Percentiles rank a stretch among this genome's conserved stretches.
phyloP scores from a whole-genome alignment of 257 asterid species.

The Cruciata laevipes region DNA sequence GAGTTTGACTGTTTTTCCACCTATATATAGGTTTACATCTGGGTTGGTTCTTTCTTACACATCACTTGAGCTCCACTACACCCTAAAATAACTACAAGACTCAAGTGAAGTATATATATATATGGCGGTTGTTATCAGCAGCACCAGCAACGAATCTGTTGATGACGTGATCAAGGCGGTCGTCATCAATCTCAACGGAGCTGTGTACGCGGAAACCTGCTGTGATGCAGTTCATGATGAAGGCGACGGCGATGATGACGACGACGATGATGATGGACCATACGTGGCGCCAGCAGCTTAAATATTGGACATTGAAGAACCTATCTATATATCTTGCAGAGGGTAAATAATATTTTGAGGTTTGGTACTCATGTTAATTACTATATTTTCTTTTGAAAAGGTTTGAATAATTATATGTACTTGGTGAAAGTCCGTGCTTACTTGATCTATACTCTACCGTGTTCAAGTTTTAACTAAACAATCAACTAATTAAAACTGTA shows the following conservation, averaged over 20 bases:
- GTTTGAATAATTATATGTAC: no score
- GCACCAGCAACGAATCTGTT: not conserved
- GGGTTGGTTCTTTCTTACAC: not conserved
- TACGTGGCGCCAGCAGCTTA: constrained; percentile 27
- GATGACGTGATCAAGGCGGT: not conserved
- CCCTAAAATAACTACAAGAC: not conserved
- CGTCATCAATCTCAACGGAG: not conserved
- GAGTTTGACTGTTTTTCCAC: not conserved
- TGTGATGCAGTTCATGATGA: not conserved
- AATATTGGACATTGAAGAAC: not conserved
- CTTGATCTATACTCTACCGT: no score
- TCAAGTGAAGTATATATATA: not conserved
- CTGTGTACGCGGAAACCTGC: not conserved
- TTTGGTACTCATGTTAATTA: no score
- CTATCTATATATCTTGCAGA: not conserved
- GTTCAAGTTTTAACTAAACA: no score
- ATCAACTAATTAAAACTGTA: no score
- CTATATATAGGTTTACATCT: not conserved
- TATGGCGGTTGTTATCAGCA: constrained; percentile 12
- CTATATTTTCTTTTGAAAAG: no score
- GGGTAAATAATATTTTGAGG: no score
- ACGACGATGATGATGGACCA: constrained; percentile 18
- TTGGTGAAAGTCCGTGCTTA: no score
- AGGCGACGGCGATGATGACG: constrained; percentile 22
- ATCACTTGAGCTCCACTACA: not conserved